These are phyloP conservation scores for Brassica cretica DNA, from an alignment of 345 rosid species.

Conservation along the genomic window DNA sequence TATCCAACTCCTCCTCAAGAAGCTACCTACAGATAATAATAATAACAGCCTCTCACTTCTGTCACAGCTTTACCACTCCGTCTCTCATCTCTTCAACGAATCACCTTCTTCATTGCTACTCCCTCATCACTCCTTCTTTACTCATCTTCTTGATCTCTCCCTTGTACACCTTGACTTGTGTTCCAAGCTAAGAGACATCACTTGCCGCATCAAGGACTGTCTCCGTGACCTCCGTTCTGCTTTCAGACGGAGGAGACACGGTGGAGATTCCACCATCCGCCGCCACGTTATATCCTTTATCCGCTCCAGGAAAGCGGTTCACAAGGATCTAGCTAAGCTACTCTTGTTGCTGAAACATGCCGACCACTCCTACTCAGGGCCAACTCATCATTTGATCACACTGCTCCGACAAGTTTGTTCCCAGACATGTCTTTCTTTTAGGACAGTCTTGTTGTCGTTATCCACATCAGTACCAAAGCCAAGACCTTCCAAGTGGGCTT, in stretches of 20 bases:
- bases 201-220: constrained; percentile 44
- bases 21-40: constrained; percentile 24
- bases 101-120: constrained; percentile 29
- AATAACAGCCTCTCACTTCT: constrained; percentile 43
- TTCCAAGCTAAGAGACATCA: constrained; percentile 49
- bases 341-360: constrained; percentile 36
- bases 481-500: constrained; percentile 39
- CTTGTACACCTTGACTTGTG: constrained; percentile 51
- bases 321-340: constrained; percentile 33
- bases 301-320: constrained; percentile 17
- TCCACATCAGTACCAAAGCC: constrained; percentile 42
- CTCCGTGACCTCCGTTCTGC: constrained; percentile 58
- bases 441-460: constrained; percentile 41
- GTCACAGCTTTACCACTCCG: constrained; percentile 42
- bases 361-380: constrained; percentile 1
- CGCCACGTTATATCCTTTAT: constrained; percentile 39
- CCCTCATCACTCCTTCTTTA: constrained; percentile 36
- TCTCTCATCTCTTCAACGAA: constrained; percentile 45
- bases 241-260: constrained; percentile 53
- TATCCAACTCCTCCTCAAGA: constrained; percentile 32
- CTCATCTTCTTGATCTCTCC: constrained; percentile 37
- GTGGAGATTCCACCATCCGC: constrained; percentile 44
- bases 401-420: constrained; percentile 43
- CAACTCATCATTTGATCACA: constrained; percentile 33
- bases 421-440: constrained; percentile 40